Conservation (phyloP, 345 rosid genomes). For the Euclidium syriacum region DNA sequence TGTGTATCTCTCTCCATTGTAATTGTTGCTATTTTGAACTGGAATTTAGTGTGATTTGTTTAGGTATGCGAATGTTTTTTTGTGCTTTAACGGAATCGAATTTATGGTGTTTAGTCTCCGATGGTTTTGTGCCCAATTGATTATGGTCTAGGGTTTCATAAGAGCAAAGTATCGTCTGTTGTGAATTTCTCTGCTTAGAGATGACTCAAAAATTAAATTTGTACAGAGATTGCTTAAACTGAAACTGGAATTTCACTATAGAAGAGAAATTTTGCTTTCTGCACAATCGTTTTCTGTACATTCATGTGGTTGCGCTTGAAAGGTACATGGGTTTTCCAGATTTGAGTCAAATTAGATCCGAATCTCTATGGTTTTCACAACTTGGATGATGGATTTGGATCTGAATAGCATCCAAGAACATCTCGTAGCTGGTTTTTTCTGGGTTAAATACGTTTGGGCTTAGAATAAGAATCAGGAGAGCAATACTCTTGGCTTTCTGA, state of each 20-base stretch:
- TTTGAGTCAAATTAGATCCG: conserved; percentile 17
- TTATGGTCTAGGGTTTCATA: conserved; percentile 28
- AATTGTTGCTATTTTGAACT: not conserved
- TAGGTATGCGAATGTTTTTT: not conserved
- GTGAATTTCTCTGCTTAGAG: not conserved
- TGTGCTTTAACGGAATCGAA: conserved; percentile 20
- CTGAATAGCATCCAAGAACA: conserved; percentile 3
- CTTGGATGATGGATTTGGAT: conserved; percentile 9
- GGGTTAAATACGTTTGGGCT: not conserved
- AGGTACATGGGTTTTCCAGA: conserved; percentile 25
- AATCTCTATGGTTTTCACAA: not conserved
- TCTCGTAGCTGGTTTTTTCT: not conserved
- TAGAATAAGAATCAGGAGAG: not conserved
- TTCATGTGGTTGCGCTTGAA: not conserved
- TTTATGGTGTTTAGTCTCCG: conserved; percentile 19
- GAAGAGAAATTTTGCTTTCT: not conserved
- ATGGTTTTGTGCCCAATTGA: conserved; percentile 9
- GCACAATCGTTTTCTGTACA: not conserved
- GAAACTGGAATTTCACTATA: not conserved
- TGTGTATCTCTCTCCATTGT: conserved; percentile 9
- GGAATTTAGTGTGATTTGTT: conserved; percentile 15
- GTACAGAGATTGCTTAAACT: conserved; percentile 6
- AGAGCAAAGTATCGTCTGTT: not conserved
- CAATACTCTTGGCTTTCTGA: not conserved
- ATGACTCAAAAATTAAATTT: not conserved